These are phyloP conservation scores for Cetraspora pellucida DNA, from an alignment of 192 early-diverging fungal species.

Conservation along the genomic window DNA sequence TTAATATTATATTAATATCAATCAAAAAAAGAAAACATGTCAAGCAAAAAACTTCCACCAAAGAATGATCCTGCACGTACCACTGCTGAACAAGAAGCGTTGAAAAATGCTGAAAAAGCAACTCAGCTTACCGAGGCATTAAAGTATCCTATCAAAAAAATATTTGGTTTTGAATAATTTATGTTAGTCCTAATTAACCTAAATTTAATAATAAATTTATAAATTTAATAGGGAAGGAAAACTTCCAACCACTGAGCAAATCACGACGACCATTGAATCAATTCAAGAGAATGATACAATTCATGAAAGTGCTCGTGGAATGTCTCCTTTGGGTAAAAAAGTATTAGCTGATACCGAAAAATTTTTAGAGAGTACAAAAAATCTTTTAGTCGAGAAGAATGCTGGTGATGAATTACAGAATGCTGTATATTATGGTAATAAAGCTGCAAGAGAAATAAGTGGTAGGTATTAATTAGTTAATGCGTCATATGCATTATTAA, in stretches of 20 bases:
- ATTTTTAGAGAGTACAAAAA: conserved; percentile 41
- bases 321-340: conserved; percentile 52
- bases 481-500: neutral
- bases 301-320: conserved; percentile 32
- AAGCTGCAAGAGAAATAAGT: conserved; percentile 31
- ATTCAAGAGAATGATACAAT: conserved; percentile 41
- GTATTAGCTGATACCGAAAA: conserved; percentile 47
- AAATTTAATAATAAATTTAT: too few species aligned
- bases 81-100: too few species aligned
- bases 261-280: conserved; percentile 42
- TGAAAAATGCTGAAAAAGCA: too few species aligned
- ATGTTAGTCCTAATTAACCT: too few species aligned
- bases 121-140: too few species aligned
- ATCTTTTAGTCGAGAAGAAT: conserved; percentile 47
- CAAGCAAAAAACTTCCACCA: too few species aligned
- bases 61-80: too few species aligned
- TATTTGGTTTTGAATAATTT: too few species aligned
- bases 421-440: conserved; percentile 35
- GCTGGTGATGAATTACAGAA: conserved; percentile 53
- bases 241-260: conserved; percentile 49
- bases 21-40: too few species aligned
- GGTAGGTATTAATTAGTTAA: neutral
- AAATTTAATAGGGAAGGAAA: conserved; percentile 42
- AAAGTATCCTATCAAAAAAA: too few species aligned
- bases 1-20: too few species aligned